These are phyloP conservation scores for Whalleya microplaca DNA, from an alignment of 2,329 filamentous ascomycete species.

Conservation along the genomic window DNA sequence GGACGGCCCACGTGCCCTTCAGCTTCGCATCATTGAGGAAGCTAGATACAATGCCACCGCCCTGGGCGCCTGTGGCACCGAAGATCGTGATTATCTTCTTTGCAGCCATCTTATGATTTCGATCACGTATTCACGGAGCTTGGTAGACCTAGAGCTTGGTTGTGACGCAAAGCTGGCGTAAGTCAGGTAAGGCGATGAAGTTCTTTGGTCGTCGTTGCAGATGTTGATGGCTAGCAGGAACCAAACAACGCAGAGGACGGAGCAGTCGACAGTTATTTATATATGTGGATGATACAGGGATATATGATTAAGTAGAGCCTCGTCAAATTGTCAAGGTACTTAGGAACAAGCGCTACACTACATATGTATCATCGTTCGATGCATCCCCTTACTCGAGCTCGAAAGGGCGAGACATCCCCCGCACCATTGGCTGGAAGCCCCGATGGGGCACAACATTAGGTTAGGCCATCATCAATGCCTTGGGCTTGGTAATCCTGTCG, in stretches of 20 bases:
- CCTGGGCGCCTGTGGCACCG: constrained; percentile 63
- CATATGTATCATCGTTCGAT: too few relatives aligned
- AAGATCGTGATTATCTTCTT: constrained; percentile 56
- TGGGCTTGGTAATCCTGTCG: background rate
- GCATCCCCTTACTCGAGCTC: too few relatives aligned
- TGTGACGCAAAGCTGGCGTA: background rate
- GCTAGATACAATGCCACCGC: constrained; percentile 54
- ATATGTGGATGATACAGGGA: too few relatives aligned
- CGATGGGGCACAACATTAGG: too few relatives aligned
- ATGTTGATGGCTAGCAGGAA: too few relatives aligned
- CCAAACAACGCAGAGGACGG: too few relatives aligned
- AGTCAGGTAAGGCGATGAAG: background rate
- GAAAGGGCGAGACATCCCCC: background rate
- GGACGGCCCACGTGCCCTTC: constrained; percentile 52
- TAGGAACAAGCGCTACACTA: too few relatives aligned
- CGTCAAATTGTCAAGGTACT: too few relatives aligned
- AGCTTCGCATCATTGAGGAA: constrained; percentile 43
- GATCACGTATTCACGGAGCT: background rate
- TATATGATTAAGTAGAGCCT: too few relatives aligned
- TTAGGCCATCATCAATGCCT: background rate
- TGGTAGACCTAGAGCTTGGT: background rate
- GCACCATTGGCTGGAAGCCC: background rate
- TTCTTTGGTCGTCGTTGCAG: background rate
- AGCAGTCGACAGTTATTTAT: too few relatives aligned
- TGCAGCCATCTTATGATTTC: constrained; percentile 12